These are phyloP conservation scores for Immersiporthe knoxdaviesiana DNA, from an alignment of 2,329 filamentous ascomycete genomes.

Conservation along the genomic window DNA sequence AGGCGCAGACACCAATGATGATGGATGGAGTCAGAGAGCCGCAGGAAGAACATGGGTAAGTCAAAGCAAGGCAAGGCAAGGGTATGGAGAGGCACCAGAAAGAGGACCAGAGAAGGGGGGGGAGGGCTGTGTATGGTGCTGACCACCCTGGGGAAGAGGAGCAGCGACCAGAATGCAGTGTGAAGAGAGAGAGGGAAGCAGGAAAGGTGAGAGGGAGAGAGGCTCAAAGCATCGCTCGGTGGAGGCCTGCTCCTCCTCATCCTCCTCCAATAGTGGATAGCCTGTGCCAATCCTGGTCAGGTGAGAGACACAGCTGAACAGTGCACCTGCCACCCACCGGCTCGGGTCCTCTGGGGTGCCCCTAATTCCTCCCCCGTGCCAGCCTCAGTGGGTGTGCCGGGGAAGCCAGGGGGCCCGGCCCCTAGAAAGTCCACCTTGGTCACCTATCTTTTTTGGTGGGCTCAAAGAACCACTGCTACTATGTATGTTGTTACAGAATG, in stretches of 20 bases:
- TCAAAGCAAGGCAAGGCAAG: no score
- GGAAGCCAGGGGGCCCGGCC: neutral
- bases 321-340: constrained; percentile 24
- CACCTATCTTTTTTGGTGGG: neutral
- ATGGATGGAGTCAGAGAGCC: constrained; percentile 12
- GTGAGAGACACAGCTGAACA: constrained; percentile 26
- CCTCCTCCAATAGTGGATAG: neutral
- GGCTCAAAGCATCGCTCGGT: no score
- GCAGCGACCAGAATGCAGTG: neutral
- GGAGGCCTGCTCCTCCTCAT: no score
- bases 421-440: neutral
- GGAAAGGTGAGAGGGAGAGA: no score
- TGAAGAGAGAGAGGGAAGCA: neutral
- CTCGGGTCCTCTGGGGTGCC: constrained; percentile 1
- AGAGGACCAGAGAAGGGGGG: neutral
- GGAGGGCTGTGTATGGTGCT: neutral
- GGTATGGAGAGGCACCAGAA: no score
- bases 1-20: constrained; percentile 25
- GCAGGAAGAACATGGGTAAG: constrained; percentile 1
- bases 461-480: no score
- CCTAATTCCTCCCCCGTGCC: constrained; percentile 4
- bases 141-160: neutral
- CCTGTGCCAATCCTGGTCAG: constrained; percentile 18
- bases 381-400: neutral
- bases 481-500: no score